Evolutionary conservation across 306 rosid genomes (phyloP).

Genomic region (Castanea mollissima): DNA sequence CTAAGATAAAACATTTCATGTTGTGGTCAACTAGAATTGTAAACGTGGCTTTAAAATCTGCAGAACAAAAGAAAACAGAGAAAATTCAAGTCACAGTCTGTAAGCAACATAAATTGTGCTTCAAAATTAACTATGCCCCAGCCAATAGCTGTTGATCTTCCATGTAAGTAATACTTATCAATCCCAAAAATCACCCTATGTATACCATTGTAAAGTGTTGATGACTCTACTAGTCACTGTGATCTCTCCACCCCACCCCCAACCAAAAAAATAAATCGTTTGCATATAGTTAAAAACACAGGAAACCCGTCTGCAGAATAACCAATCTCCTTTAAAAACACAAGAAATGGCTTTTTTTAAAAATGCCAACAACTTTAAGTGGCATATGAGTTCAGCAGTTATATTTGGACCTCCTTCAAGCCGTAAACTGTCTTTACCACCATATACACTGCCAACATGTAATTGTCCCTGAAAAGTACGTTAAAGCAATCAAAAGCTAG

Average conservation of each 20-base stretch:
- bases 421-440: conserved; percentile 66
- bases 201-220: too few relatives aligned
- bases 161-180: background rate
- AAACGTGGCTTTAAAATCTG: conserved; percentile 97
- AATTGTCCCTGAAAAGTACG: conserved; percentile 64
- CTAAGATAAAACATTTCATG: conserved; percentile 56
- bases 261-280: background rate
- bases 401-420: conserved; percentile 60
- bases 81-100: background rate
- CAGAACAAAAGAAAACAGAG: conserved; percentile 23
- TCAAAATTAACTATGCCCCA: background rate
- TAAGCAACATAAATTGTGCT: background rate
- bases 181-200: background rate
- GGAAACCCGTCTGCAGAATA: conserved; percentile 43
- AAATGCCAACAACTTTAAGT: conserved; percentile 83
- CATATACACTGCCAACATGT: conserved; percentile 70
- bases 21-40: conserved; percentile 72
- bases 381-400: conserved; percentile 63
- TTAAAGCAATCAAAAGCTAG: conserved; percentile 9
- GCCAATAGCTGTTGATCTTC: conserved; percentile 6
- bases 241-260: background rate
- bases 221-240: background rate
- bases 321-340: conserved; percentile 84
- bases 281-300: conserved; percentile 26
- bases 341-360: conserved; percentile 76